phyloP scores from a whole-genome alignment of 2,329 filamentous ascomycete species.

The Tolypocladium cylindrosporum region DNA sequence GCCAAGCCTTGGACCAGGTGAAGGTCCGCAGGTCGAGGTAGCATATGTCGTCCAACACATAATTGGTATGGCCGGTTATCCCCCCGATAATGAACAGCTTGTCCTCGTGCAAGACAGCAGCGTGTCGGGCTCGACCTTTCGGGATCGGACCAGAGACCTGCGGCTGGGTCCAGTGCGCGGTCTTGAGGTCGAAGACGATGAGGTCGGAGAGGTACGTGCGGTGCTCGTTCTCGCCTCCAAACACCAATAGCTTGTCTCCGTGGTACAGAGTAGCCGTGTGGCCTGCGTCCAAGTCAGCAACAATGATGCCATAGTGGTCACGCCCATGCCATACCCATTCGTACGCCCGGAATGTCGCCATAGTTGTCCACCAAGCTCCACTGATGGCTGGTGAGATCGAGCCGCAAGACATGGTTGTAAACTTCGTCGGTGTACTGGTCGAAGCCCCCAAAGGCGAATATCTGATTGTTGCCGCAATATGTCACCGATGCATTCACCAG shows the following conservation, averaged over 20 bases:
- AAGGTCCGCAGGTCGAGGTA: constrained; percentile 95
- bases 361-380: constrained; percentile 98
- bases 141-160: constrained; percentile 76
- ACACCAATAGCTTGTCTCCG: constrained; percentile 90
- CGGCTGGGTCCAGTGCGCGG: constrained; percentile 90
- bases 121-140: constrained; percentile 84
- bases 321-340: constrained; percentile 61
- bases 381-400: constrained; percentile 79
- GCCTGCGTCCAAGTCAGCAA: constrained; percentile 38
- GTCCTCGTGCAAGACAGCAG: constrained; percentile 89
- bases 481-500: constrained; percentile 97
- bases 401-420: constrained; percentile 89
- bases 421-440: constrained; percentile 99
- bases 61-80: constrained; percentile 87
- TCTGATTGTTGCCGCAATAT: constrained; percentile 95
- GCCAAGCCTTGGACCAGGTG: constrained; percentile 95
- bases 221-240: constrained; percentile 96
- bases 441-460: constrained; percentile 96
- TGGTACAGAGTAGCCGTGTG: constrained; percentile 93
- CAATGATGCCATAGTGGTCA: background rate
- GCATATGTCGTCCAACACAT: constrained; percentile 90
- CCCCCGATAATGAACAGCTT: constrained; percentile 93
- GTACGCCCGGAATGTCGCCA: constrained; percentile 91
- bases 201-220: constrained; percentile 91
- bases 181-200: constrained; percentile 90